phyloP scores from a whole-genome alignment of 2,329 filamentous ascomycete genomes.

The Teratosphaeria gauchensis region DNA sequence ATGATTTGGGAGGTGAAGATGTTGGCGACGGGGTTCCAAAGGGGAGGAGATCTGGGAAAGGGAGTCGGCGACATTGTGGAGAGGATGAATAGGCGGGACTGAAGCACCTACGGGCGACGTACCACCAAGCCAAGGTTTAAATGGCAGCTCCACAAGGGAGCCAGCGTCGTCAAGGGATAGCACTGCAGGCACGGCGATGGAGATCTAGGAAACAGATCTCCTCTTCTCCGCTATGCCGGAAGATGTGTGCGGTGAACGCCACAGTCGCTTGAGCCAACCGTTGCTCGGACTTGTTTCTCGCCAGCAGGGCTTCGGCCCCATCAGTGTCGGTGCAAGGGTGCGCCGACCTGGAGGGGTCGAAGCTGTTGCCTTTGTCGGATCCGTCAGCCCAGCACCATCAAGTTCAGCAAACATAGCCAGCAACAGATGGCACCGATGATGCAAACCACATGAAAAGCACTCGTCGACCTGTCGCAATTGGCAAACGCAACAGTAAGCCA shows the following conservation, averaged over 20 bases:
- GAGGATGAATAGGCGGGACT: neutral
- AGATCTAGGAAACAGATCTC: neutral
- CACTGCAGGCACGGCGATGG: neutral
- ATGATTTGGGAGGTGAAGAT: neutral
- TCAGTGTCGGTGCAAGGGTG: neutral
- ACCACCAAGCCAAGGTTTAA: neutral
- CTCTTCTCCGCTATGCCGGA: neutral
- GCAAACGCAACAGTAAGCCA: neutral
- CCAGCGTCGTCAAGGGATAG: neutral
- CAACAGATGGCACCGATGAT: neutral
- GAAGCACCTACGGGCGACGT: neutral
- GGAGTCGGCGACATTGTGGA: neutral
- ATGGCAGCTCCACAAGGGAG: neutral
- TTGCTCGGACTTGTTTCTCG: neutral
- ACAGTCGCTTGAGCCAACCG: neutral
- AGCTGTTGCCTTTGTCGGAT: neutral
- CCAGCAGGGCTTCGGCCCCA: neutral
- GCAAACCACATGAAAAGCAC: neutral
- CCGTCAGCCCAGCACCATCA: too few relatives aligned
- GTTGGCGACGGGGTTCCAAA: neutral
- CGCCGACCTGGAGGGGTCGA: neutral
- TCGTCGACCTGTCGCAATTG: neutral
- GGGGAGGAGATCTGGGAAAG: neutral
- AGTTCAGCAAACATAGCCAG: neutral
- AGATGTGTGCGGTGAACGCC: neutral